These are phyloP conservation scores for Naganishia vaughanmartiniae DNA, from an alignment of 768 basidiomycete genomes.

Conservation along the genomic window DNA sequence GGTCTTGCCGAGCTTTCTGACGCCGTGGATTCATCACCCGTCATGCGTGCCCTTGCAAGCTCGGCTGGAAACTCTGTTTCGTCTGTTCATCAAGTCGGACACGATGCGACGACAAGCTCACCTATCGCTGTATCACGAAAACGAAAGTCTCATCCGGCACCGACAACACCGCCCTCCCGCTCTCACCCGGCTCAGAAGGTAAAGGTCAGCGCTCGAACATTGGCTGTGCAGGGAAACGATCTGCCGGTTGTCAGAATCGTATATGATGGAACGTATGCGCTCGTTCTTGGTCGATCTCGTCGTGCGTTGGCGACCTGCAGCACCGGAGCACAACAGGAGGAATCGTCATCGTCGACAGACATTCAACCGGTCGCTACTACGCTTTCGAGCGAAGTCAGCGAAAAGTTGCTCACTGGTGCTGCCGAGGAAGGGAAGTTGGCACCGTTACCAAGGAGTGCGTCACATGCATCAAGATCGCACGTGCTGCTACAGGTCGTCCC, in stretches of 20 bases:
- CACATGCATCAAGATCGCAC: slow-evolving; percentile 27
- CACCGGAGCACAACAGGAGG: background rate
- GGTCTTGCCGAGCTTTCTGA: background rate
- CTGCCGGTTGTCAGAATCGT: slow-evolving; percentile 1
- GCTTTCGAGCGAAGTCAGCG: background rate
- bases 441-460: slow-evolving; percentile 26
- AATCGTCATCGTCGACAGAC: background rate
- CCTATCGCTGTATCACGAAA: background rate
- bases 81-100: background rate
- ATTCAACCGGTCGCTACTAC: background rate
- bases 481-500: slow-evolving; percentile 16
- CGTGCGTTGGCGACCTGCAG: background rate
- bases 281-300: slow-evolving; percentile 29
- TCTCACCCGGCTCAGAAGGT: background rate
- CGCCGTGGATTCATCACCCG: background rate
- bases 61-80: background rate
- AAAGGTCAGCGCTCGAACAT: slow-evolving; percentile 6
- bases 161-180: background rate
- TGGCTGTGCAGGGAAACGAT: background rate
- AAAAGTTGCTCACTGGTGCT: background rate
- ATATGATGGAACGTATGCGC: slow-evolving; percentile 27
- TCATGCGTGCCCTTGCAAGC: background rate
- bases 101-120: background rate
- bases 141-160: background rate
- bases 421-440: slow-evolving; percentile 4